Conservation (phyloP, 306 rosid species). For the Casuarina glauca region DNA sequence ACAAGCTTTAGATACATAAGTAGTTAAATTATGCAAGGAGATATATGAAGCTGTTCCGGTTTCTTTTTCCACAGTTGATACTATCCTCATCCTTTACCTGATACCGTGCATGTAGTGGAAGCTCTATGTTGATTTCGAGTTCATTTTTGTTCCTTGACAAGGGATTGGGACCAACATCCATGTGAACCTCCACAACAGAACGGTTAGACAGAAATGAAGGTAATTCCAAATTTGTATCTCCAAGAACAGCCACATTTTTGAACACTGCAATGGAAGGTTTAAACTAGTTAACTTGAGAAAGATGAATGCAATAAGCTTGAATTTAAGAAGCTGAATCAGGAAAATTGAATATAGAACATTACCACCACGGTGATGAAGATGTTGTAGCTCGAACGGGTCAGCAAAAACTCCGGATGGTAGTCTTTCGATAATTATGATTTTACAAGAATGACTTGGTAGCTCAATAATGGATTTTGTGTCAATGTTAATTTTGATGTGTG, state of each 20-base stretch:
- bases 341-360: conserved; percentile 19
- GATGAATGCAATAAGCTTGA: conserved; percentile 13
- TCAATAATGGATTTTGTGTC: conserved; percentile 33
- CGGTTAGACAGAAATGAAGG: conserved; percentile 82
- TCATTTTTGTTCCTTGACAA: conserved; percentile 25
- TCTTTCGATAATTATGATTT: conserved; percentile 63
- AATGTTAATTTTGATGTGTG: conserved; percentile 46
- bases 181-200: conserved; percentile 79
- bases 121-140: conserved; percentile 39
- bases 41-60: neutral
- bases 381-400: conserved; percentile 84
- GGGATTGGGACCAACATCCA: conserved; percentile 41
- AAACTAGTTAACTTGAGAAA: conserved; percentile 12
- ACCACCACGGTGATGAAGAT: conserved; percentile 80
- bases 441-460: conserved; percentile 42
- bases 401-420: conserved; percentile 77
- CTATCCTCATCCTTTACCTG: conserved; percentile 46
- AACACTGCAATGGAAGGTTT: conserved; percentile 44
- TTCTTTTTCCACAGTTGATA: conserved; percentile 4
- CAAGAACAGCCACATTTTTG: conserved; percentile 64
- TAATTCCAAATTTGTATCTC: conserved; percentile 83
- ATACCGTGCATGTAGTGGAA: conserved; percentile 87
- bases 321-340: neutral
- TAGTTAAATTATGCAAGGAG: neutral
- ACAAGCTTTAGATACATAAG: neutral